A percentile compares a stretch with the other conserved stretches of the same genome.
Conservation (phyloP, 768 basidiomycete species). For the Vararia minispora region DNA sequence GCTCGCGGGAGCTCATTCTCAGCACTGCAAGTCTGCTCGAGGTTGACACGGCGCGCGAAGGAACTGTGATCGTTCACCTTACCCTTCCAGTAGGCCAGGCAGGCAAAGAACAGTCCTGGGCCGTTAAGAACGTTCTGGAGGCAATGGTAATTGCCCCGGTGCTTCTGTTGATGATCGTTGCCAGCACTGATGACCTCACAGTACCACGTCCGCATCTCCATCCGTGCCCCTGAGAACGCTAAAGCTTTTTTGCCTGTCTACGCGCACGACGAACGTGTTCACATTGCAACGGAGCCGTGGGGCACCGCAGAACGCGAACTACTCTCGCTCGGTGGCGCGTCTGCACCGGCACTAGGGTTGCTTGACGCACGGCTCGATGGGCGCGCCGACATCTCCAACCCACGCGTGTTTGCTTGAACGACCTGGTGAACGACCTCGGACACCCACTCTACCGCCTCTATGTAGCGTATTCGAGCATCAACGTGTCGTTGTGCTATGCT, state of each 20-base stretch:
- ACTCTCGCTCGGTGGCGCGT: slow-evolving; percentile 24
- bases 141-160: slow-evolving; percentile 17
- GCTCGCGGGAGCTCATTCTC: slow-evolving; percentile 19
- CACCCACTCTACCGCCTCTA: no score
- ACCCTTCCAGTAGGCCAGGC: slow-evolving; percentile 26
- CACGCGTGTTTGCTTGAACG: no score
- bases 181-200: no score
- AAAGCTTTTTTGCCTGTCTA: slow-evolving; percentile 25
- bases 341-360: slow-evolving; percentile 31
- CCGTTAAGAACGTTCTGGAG: slow-evolving; percentile 21
- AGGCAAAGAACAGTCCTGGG: slow-evolving; percentile 28
- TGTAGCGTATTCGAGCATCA: no score
- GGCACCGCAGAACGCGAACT: slow-evolving; percentile 28
- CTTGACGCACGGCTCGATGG: slow-evolving; percentile 7
- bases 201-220: slow-evolving; percentile 27
- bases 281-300: slow-evolving; percentile 29
- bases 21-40: slow-evolving; percentile 14
- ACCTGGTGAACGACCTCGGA: slow-evolving; percentile 6
- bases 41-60: slow-evolving; percentile 25
- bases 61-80: slow-evolving; percentile 23
- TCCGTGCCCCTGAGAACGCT: slow-evolving; percentile 21
- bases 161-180: background rate
- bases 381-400: slow-evolving; percentile 2
- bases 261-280: slow-evolving; percentile 24
- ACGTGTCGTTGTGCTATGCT: no score